phyloP scores from a whole-genome alignment of 2,329 filamentous ascomycete genomes.

The Periconia macrospinosa region DNA sequence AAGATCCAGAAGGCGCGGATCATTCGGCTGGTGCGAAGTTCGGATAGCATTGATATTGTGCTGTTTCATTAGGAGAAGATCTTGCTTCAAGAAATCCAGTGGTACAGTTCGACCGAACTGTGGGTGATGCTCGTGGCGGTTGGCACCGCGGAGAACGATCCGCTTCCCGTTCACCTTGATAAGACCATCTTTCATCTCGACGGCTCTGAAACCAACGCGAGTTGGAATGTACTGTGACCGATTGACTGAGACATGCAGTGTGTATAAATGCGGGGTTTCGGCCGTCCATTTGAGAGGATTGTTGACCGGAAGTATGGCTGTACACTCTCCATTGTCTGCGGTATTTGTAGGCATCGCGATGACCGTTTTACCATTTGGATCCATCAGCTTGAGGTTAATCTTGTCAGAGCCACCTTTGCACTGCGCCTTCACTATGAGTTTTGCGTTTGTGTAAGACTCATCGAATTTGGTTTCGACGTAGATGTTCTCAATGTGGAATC shows the following conservation, averaged over 20 bases:
- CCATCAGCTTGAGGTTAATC: conserved; percentile 45
- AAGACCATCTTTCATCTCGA: conserved; percentile 63
- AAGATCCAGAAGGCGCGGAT: conserved; percentile 61
- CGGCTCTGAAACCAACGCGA: conserved; percentile 64
- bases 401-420: conserved; percentile 46
- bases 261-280: conserved; percentile 65
- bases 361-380: conserved; percentile 39
- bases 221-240: conserved; percentile 51
- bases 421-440: conserved; percentile 52
- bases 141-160: conserved; percentile 65
- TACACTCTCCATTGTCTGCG: background rate
- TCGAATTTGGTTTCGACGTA: conserved; percentile 60
- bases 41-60: conserved; percentile 73
- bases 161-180: conserved; percentile 65
- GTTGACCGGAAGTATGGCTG: conserved; percentile 34
- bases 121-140: conserved; percentile 72
- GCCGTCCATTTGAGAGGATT: conserved; percentile 70
- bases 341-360: conserved; percentile 7
- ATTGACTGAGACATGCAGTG: conserved; percentile 51
- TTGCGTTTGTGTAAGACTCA: conserved; percentile 53
- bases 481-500: conserved; percentile 59
- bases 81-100: conserved; percentile 61
- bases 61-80: conserved; percentile 68
- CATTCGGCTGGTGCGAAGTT: conserved; percentile 69
- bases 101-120: conserved; percentile 65